Conservation (phyloP, 2,329 filamentous ascomycete species). For the Stagonosporopsis chrysanthemi region DNA sequence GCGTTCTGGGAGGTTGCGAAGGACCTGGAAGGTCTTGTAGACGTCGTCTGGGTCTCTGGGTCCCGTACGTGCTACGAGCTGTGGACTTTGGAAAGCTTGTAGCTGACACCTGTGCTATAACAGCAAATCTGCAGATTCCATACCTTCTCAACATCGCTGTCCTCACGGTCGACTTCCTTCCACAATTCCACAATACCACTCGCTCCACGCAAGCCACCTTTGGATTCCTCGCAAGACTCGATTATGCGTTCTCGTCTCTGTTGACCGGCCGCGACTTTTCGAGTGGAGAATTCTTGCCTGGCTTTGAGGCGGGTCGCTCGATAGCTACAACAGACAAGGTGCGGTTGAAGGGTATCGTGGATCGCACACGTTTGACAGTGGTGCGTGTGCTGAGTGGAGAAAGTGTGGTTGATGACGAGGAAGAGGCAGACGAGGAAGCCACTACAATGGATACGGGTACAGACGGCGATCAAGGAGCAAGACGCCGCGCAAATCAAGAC, state of each 20-base stretch:
- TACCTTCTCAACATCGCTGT: slow-evolving; percentile 82
- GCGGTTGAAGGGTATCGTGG: slow-evolving; percentile 80
- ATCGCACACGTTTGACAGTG: slow-evolving; percentile 74
- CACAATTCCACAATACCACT: slow-evolving; percentile 73
- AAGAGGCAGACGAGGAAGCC: slow-evolving; percentile 25
- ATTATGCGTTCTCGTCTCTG: slow-evolving; percentile 81
- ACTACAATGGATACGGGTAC: slow-evolving; percentile 43
- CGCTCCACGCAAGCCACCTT: slow-evolving; percentile 72
- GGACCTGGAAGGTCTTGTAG: slow-evolving; percentile 77
- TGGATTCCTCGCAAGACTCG: slow-evolving; percentile 75
- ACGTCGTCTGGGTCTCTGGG: slow-evolving; percentile 85
- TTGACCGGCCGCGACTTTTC: slow-evolving; percentile 72
- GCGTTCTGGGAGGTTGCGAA: slow-evolving; percentile 73
- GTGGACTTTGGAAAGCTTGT: no score
- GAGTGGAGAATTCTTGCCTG: slow-evolving; percentile 70
- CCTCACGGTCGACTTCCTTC: slow-evolving; percentile 74
- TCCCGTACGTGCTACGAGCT: slow-evolving; percentile 69
- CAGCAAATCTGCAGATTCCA: slow-evolving; percentile 81
- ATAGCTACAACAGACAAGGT: slow-evolving; percentile 90
- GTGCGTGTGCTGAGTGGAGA: slow-evolving; percentile 71
- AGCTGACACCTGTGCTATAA: slow-evolving; percentile 5
- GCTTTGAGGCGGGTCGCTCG: slow-evolving; percentile 68
- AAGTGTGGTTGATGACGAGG: slow-evolving; percentile 50
- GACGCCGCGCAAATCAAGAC: slow-evolving; percentile 29
- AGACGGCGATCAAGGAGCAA: slow-evolving; percentile 24